Base-by-base conservation (phyloP, 2,329 filamentous ascomycete species). In the Huntiella savannae region DNA sequence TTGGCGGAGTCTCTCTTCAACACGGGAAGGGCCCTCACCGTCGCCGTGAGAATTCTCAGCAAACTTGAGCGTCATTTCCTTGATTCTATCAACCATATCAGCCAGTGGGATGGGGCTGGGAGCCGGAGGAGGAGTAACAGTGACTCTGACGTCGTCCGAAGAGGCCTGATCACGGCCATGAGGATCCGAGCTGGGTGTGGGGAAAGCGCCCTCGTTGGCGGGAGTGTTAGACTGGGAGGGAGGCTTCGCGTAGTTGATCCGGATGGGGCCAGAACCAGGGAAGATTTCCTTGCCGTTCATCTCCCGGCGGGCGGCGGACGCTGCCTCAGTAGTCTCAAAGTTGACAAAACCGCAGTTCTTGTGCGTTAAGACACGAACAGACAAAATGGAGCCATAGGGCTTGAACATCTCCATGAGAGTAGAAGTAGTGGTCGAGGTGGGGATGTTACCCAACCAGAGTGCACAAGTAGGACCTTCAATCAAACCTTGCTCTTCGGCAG, bases 311-410 rank as follows among this genome's bases (percentile, higher is more conserved):
- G 91, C 91, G 50, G 84, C 78, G 35, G 95, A 79, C 47, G 91
- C 91, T 58, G 85, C 93, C 53, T 96, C 87, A 28, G 91, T 65
- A 49, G 76, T 79, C 62, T 96, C 86, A 57, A 94, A 98, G 62
- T 98, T 98, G 58, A 98, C 88, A 55, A 98, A 98, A 3, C 88
- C 91, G 59, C 91, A 98, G 63, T 94, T 96, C 70, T 98, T 98
- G 68, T 98, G 86, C 0, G 91, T 96, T 51, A 98, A 69, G 4
- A 98, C 91, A 52, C 91, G 75, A 22, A 85, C 88, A 3, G 88
- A 95, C 53, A 91, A 72, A 52, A 98, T 94, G 3, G 81, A 73
- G 7, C 91, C 91, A 54, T 91, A 93, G n/a, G 79, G 73, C 60
- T 84, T 83, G 66, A 98, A 98, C 65, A 96, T 94, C 53, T 92